Evolutionary conservation across 495 filamentous ascomycete genomes (phyloP).

Genomic region (Emericellopsis terricola): DNA sequence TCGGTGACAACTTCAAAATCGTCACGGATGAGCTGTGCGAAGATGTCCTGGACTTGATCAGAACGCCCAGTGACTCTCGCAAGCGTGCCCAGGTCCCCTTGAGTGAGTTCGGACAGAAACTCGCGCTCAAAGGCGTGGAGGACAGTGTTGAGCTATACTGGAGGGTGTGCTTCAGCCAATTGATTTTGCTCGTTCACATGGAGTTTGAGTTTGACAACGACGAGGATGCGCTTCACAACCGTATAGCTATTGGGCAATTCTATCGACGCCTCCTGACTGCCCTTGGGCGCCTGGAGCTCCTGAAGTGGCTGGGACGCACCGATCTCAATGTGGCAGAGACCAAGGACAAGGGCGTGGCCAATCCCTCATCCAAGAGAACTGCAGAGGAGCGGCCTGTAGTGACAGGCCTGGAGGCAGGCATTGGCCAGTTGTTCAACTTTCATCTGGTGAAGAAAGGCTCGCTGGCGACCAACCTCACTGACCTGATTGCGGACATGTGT

Average conservation of each 20-base stretch:
- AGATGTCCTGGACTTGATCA: slow-evolving; percentile 20
- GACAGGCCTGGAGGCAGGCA: slow-evolving; percentile 30
- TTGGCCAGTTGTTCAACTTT: slow-evolving; percentile 31
- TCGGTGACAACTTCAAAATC: slow-evolving; percentile 37
- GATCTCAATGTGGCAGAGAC: slow-evolving; percentile 19
- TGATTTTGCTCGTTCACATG: slow-evolving; percentile 69
- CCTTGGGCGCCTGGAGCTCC: slow-evolving; percentile 56
- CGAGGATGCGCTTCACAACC: slow-evolving; percentile 37
- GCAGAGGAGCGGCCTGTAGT: slow-evolving; percentile 20
- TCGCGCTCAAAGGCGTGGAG: slow-evolving; percentile 56
- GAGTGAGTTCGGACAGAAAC: slow-evolving; percentile 54
- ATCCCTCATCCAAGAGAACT: slow-evolving; percentile 1
- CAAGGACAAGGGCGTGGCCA: not conserved
- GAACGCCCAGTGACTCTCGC: slow-evolving; percentile 19
- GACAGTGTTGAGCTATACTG: slow-evolving; percentile 55
- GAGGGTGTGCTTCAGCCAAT: slow-evolving; percentile 57
- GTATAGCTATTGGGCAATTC: slow-evolving; percentile 47
- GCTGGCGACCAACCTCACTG: slow-evolving; percentile 26
- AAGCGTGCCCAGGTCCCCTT: slow-evolving; percentile 21
- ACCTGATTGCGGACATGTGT: slow-evolving; percentile 37
- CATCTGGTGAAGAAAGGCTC: slow-evolving; percentile 15
- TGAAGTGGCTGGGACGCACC: slow-evolving; percentile 61
- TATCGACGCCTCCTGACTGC: slow-evolving; percentile 47
- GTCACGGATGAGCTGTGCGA: slow-evolving; percentile 36
- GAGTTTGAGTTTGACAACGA: slow-evolving; percentile 56